A percentile compares a stretch with the other conserved stretches of the same genome.
phyloP scores from a whole-genome alignment of 176 grass and related monocot genomes.

The Paspalum vaginatum region DNA sequence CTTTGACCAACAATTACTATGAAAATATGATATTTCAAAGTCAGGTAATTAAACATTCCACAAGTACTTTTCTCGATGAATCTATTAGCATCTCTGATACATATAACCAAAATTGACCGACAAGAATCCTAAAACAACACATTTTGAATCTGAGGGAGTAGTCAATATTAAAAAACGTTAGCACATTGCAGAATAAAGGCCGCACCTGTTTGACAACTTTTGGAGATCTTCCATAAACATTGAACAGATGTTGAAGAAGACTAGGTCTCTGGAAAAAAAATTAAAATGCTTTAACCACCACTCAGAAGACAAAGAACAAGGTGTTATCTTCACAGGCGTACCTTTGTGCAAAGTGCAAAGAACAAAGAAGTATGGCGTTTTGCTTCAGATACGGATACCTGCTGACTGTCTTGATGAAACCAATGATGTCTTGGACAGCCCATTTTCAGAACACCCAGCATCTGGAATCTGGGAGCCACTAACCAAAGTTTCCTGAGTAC shows the following conservation, averaged over 20 bases:
- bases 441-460: conserved; percentile 56
- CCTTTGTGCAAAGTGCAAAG: conserved; percentile 98
- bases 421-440: conserved; percentile 40
- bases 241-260: conserved; percentile 82
- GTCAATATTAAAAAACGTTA: conserved; percentile 33
- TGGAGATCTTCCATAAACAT: conserved; percentile 82
- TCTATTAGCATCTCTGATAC: not conserved
- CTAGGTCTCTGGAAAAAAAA: conserved; percentile 72
- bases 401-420: conserved; percentile 48
- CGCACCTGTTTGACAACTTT: conserved; percentile 93
- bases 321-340: conserved; percentile 40
- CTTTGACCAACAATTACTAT: not conserved
- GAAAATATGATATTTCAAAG: not conserved
- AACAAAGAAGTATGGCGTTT: conserved; percentile 79
- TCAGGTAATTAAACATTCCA: not conserved
- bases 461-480: conserved; percentile 61
- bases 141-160: not conserved
- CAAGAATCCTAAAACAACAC: not conserved
- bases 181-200: conserved; percentile 31
- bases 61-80: not conserved
- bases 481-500: conserved; percentile 61
- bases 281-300: conserved; percentile 37
- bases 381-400: conserved; percentile 61
- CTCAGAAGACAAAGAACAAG: not conserved
- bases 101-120: not conserved